Evolutionary conservation across 768 basidiomycete genomes (phyloP).

Genomic region (Hygrocybe coccinea): DNA sequence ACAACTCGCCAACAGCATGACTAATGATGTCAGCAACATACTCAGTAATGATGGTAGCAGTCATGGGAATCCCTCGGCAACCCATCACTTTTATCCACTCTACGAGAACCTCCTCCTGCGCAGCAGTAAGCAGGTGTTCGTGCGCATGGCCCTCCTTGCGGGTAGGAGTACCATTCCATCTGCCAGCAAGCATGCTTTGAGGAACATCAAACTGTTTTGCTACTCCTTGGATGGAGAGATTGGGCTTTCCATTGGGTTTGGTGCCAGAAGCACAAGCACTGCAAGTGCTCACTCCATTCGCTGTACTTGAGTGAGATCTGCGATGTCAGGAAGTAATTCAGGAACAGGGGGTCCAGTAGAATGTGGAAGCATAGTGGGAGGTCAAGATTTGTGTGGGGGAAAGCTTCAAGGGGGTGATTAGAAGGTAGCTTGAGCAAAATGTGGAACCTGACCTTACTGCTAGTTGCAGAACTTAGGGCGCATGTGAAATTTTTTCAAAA

Average conservation of each 20-base stretch:
- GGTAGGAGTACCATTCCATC: neutral
- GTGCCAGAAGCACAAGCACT: slow-evolving; percentile 7
- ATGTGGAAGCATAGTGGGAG: neutral
- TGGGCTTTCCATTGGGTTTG: slow-evolving; percentile 4
- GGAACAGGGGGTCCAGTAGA: neutral
- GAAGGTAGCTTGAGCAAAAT: neutral
- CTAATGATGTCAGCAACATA: slow-evolving; percentile 15
- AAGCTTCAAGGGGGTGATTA: neutral
- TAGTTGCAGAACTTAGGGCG: too few relatives aligned
- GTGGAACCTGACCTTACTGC: neutral
- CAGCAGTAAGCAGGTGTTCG: slow-evolving; percentile 11
- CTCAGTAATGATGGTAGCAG: slow-evolving; percentile 9
- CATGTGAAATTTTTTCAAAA: too few relatives aligned
- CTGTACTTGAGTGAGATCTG: neutral
- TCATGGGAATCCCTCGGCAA: slow-evolving; percentile 18
- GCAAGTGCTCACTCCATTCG: slow-evolving; percentile 13
- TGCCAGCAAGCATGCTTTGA: neutral
- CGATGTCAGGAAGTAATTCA: neutral
- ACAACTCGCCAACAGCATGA: slow-evolving; percentile 8
- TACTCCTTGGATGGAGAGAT: slow-evolving; percentile 15
- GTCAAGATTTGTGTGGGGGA: neutral
- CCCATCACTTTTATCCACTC: slow-evolving; percentile 23
- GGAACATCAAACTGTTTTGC: slow-evolving; percentile 18
- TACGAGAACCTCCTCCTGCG: slow-evolving; percentile 21
- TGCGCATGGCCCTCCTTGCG: slow-evolving; percentile 13